Conservation (phyloP, 805 yeast genomes). For the Saturnispora silvae region DNA sequence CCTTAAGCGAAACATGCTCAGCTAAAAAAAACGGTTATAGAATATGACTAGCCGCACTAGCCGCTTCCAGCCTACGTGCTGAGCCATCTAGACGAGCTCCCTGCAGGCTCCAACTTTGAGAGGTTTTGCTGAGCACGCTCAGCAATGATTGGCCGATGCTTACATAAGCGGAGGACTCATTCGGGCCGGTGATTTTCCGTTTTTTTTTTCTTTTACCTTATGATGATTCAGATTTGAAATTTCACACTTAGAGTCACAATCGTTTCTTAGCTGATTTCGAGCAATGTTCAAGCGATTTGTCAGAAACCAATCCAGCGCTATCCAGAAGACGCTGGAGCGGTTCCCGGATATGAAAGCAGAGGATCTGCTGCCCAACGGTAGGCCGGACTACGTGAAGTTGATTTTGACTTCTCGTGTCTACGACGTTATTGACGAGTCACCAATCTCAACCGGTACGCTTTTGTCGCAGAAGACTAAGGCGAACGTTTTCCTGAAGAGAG, state of each 20-base stretch:
- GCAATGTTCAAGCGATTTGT: too few species aligned
- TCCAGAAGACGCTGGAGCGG: slow-evolving; percentile 10
- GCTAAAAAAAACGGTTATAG: too few species aligned
- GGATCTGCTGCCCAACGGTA: slow-evolving; percentile 49
- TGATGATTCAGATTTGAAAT: too few species aligned
- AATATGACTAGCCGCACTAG: too few species aligned
- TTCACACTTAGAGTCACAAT: too few species aligned
- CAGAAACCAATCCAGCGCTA: slow-evolving; percentile 4
- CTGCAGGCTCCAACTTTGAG: too few species aligned
- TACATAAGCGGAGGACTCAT: background rate
- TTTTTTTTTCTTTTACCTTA: background rate
- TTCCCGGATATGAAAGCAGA: slow-evolving; percentile 38
- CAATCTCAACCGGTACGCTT: slow-evolving; percentile 64
- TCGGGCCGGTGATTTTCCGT: slow-evolving; percentile 1
- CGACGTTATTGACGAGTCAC: slow-evolving; percentile 89
- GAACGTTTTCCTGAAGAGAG: slow-evolving; percentile 74
- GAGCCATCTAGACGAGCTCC: too few species aligned
- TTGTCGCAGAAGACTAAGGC: slow-evolving; percentile 68
- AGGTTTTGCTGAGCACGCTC: too few species aligned
- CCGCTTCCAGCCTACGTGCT: too few species aligned
- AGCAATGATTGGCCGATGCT: background rate
- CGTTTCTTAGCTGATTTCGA: too few species aligned
- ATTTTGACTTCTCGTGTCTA: slow-evolving; percentile 88
- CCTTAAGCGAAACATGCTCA: too few species aligned
- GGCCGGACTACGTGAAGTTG: slow-evolving; percentile 89